Evolutionary conservation across 768 basidiomycete species (phyloP).

Genomic region (Crassisporium funariophilum): DNA sequence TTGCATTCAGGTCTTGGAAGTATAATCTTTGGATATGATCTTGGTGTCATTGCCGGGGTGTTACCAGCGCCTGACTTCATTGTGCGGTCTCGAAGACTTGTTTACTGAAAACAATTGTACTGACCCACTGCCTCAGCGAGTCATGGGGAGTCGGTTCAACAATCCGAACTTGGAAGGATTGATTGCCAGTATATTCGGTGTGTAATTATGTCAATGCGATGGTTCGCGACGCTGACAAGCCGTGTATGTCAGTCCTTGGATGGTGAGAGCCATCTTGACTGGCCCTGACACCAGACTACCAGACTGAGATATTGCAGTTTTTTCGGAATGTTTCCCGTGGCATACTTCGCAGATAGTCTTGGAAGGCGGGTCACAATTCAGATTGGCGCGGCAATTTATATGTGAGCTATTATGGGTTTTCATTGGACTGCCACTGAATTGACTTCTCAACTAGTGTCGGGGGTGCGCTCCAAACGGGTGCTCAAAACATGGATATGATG

Average conservation of each 20-base stretch:
- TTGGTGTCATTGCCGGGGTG: slow-evolving; percentile 53
- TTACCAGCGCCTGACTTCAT: slow-evolving; percentile 40
- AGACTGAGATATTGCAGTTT: slow-evolving; percentile 28
- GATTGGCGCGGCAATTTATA: slow-evolving; percentile 40
- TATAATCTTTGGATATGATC: slow-evolving; percentile 52
- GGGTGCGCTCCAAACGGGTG: slow-evolving; percentile 48
- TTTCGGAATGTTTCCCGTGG: slow-evolving; percentile 46
- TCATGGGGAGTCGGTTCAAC: slow-evolving; percentile 38
- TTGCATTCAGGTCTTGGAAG: slow-evolving; percentile 41
- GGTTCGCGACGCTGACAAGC: no score
- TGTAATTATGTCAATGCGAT: no score
- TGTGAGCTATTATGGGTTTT: slow-evolving; percentile 25
- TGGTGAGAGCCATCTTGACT: slow-evolving; percentile 25
- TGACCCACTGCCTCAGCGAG: no score
- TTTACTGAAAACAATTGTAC: no score
- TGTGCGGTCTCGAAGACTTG: no score
- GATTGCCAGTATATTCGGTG: slow-evolving; percentile 45
- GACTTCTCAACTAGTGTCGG: slow-evolving; percentile 45
- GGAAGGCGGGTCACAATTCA: slow-evolving; percentile 43
- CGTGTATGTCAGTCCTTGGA: slow-evolving; percentile 40
- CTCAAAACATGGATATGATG: slow-evolving; percentile 49
- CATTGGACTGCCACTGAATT: no score
- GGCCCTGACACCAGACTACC: no score
- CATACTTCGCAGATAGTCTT: slow-evolving; percentile 38
- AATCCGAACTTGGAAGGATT: slow-evolving; percentile 40